phyloP scores from a whole-genome alignment of 306 rosid genomes.

The Vachellia collinsii region DNA sequence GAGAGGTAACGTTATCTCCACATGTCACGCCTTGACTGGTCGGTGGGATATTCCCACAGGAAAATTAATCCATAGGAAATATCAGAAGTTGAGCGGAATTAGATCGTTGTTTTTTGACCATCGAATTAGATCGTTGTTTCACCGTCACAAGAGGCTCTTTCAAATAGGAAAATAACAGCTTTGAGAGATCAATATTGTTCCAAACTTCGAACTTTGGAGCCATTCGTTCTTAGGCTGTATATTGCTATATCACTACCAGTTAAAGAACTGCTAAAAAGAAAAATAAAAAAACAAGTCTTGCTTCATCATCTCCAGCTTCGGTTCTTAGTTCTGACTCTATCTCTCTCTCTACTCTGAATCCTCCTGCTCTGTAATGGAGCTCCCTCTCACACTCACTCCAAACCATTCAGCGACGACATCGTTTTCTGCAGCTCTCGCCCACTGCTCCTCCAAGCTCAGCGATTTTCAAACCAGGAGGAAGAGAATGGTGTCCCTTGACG shows the following conservation, averaged over 20 bases:
- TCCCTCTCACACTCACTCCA: constrained; percentile 16
- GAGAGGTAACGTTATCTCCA: constrained; percentile 24
- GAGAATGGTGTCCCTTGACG: constrained; percentile 33
- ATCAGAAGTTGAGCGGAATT: not conserved
- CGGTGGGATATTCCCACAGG: not conserved
- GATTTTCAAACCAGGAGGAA: constrained; percentile 38
- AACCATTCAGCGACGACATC: constrained; percentile 13
- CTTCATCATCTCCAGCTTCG: not conserved
- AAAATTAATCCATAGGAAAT: not conserved
- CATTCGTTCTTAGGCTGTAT: not conserved
- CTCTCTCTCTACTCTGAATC: not conserved
- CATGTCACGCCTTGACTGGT: not conserved
- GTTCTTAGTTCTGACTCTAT: not conserved
- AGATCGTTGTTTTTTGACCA: not conserved
- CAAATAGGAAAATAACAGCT: not conserved
- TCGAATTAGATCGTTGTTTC: not conserved
- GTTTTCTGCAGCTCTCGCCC: constrained; percentile 5
- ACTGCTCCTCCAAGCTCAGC: constrained; percentile 13
- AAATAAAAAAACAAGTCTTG: not conserved
- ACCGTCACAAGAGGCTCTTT: not conserved
- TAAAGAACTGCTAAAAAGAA: not conserved
- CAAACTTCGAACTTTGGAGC: not conserved
- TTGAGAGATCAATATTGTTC: not conserved
- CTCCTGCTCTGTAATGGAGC: constrained; percentile 15
- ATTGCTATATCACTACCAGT: not conserved